Evolutionary conservation across 2,329 filamentous ascomycete species (phyloP), one percentile per base, ranked within the genome.

Genomic region (Exophiala spinifera): DNA sequence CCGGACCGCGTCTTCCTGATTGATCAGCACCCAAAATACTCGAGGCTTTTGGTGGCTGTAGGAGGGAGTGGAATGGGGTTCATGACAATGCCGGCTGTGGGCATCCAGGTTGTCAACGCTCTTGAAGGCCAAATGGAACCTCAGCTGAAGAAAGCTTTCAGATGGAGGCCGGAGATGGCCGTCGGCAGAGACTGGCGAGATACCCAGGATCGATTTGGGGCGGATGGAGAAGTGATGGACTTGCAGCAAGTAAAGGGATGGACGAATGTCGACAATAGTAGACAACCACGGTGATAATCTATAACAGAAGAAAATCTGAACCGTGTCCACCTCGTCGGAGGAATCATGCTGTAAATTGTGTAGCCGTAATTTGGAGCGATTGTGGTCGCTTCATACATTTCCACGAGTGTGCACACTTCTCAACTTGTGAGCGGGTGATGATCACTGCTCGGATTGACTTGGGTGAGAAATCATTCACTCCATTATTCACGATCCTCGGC

Each of bases 1-100:
- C 72, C 75, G 0, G 77, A 82, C 63, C 72, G 78, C 2, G 69
- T 75, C 17, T 82, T 81, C 50, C 62, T 82, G n/a, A 79, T 82
- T 47, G 74, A 75, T 51, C 66, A 66, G 25, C 78, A 81, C 64
- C 76, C 78, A 0, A 66, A 71, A 13, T 66, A 72, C 46, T 56
- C 64, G 36, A 72, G 69, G 15, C 62, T 80, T 19, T 63, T 78
- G 1, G 61, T 81, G 14, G 79, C 75, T 2, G 72, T 76, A 3
- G 79, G 79, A 4, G 79, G 72, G 0, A 78, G 75, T 25, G 79
- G 78, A 0, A 76, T 81, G 60, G 78, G 75, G 2, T 81, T 78
- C 57, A 80, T 77, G 72, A 74, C 77, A 28, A 76, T 78, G 63
- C 76, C 78, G 2, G 71, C 72, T 2, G 73, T 81, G 40, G 79